Percentiles rank a stretch among this genome's conserved stretches.
These are phyloP conservation scores for Zelonia costaricensis DNA, from an alignment of 208 protist genomes.

Conservation along the genomic window DNA sequence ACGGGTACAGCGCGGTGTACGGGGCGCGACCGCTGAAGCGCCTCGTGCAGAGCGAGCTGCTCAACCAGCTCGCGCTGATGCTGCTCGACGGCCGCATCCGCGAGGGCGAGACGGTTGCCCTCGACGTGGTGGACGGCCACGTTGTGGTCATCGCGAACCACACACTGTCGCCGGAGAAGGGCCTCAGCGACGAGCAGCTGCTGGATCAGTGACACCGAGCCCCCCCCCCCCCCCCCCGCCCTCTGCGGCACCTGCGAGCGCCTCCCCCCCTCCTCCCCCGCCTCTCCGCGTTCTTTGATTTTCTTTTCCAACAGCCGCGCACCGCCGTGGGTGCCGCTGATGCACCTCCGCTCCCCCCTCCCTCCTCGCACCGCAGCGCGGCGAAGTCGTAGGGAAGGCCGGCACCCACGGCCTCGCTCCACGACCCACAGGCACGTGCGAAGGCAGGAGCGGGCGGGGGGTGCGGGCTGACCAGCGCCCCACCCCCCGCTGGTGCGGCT, in stretches of 20 bases:
- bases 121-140: conserved; percentile 45
- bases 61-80: conserved; percentile 93
- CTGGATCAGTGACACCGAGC: conserved; percentile 2
- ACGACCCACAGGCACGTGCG: too few relatives aligned
- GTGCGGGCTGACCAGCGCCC: too few relatives aligned
- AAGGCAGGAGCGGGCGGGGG: too few relatives aligned
- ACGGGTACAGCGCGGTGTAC: conserved; percentile 94
- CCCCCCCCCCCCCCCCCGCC: background rate
- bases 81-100: conserved; percentile 81
- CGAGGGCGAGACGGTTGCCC: conserved; percentile 65
- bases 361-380: too few relatives aligned
- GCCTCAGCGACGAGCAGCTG: conserved; percentile 37
- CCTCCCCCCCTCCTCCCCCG: background rate
- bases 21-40: conserved; percentile 95
- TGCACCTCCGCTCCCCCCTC: background rate
- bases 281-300: background rate
- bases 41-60: conserved; percentile 90
- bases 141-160: conserved; percentile 74
- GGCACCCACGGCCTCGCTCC: too few relatives aligned
- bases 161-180: conserved; percentile 30
- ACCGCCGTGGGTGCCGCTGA: background rate
- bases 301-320: background rate
- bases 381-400: too few relatives aligned
- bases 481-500: too few relatives aligned
- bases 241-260: background rate